phyloP scores from a whole-genome alignment of 148 eudicot species.

The Limonium bicolor region DNA sequence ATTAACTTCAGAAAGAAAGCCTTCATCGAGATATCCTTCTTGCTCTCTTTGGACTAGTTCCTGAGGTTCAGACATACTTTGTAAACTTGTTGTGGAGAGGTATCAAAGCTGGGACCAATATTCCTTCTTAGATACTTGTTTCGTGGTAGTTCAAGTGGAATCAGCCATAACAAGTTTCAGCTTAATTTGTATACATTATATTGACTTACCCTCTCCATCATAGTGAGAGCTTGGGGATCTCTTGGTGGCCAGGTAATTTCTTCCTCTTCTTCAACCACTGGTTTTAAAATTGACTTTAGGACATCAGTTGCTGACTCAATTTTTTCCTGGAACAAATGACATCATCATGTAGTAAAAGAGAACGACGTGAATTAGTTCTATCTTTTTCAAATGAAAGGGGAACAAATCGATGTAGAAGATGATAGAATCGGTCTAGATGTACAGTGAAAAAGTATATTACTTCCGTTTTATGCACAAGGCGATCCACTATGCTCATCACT shows the following conservation, averaged over 20 bases:
- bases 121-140: no score
- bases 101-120: no score
- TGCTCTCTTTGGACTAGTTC: slow-evolving; percentile 74
- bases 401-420: neutral
- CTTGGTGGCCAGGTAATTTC: slow-evolving; percentile 90
- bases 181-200: no score
- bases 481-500: slow-evolving; percentile 83
- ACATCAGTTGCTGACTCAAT: slow-evolving; percentile 86
- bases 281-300: slow-evolving; percentile 72
- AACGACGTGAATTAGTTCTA: no score
- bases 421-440: neutral
- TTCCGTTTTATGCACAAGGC: slow-evolving; percentile 69
- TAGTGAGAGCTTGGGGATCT: slow-evolving; percentile 58
- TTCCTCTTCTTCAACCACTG: slow-evolving; percentile 53
- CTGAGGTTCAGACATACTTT: slow-evolving; percentile 27
- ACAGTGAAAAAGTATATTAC: slow-evolving; percentile 20
- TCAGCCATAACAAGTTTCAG: neutral
- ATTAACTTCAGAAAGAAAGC: slow-evolving; percentile 89
- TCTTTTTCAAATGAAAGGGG: no score
- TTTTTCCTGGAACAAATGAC: slow-evolving; percentile 50
- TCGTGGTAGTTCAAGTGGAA: neutral
- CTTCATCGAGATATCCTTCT: slow-evolving; percentile 90
- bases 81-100: no score
- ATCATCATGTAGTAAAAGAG: no score
- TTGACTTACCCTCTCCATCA: slow-evolving; percentile 68